Conservation (phyloP, 345 rosid genomes). For the Eucalyptus dawsonii region DNA sequence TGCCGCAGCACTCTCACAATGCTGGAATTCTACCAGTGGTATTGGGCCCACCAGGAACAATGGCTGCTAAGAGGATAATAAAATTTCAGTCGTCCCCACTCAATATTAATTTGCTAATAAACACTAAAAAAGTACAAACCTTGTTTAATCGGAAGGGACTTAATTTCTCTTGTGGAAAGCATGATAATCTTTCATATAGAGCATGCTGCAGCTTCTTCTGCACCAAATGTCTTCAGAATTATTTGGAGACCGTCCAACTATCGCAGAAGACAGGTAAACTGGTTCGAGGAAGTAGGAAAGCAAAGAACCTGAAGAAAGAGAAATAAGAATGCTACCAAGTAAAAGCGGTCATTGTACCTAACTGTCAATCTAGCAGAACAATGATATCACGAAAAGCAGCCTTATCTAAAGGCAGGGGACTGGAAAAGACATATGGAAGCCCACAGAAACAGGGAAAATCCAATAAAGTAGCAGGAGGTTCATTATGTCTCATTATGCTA, state of each 20-base stretch:
- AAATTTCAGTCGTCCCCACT: background rate
- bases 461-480: background rate
- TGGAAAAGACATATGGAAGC: background rate
- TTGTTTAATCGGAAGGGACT: constrained; percentile 40
- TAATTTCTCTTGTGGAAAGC: constrained; percentile 21
- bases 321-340: background rate
- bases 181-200: constrained; percentile 38
- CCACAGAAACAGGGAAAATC: background rate
- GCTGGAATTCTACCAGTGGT: constrained; percentile 81
- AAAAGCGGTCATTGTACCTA: background rate
- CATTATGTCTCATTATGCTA: background rate
- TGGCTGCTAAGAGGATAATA: constrained; percentile 41
- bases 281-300: constrained; percentile 62
- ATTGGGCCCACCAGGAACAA: constrained; percentile 47
- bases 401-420: background rate
- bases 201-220: constrained; percentile 39
- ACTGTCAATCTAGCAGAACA: background rate
- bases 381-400: background rate
- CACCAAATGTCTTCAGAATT: constrained; percentile 18
- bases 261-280: constrained; percentile 62
- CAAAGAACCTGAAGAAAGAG: constrained; percentile 56
- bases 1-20: constrained; percentile 60
- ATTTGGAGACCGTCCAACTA: constrained; percentile 48
- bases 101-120: background rate
- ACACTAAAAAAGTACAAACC: constrained; percentile 15